A percentile compares a stretch with the other conserved stretches of the same genome.
phyloP scores from a whole-genome alignment of 1,139 yeast species.

The Sugiyamaella japonica region DNA sequence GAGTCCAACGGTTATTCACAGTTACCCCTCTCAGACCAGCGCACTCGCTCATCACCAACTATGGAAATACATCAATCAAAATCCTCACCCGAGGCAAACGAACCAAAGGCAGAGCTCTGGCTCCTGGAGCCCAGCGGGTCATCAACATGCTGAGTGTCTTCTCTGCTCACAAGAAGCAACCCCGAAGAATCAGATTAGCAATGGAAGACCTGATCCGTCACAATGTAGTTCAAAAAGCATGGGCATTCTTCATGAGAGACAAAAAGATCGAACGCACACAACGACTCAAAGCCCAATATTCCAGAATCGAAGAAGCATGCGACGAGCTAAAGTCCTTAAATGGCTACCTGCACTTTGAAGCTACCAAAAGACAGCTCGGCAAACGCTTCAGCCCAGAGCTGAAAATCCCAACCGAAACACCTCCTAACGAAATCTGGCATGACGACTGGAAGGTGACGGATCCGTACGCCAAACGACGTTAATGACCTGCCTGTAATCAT shows the following conservation, averaged over 20 bases:
- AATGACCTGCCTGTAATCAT: neutral
- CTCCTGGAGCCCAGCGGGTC: slow-evolving; percentile 65
- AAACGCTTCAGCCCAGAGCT: slow-evolving; percentile 54
- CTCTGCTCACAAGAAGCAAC: slow-evolving; percentile 86
- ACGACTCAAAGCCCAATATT: slow-evolving; percentile 62
- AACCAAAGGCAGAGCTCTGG: slow-evolving; percentile 46
- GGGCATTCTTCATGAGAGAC: slow-evolving; percentile 64
- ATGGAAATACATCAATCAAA: neutral
- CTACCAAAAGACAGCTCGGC: slow-evolving; percentile 52
- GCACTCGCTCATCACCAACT: neutral
- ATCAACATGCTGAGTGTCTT: slow-evolving; percentile 63
- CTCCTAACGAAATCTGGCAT: slow-evolving; percentile 85
- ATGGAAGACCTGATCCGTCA: slow-evolving; percentile 86
- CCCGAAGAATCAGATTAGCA: slow-evolving; percentile 71
- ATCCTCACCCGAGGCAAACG: slow-evolving; percentile 45
- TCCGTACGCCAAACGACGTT: slow-evolving; percentile 17
- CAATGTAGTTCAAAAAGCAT: slow-evolving; percentile 78
- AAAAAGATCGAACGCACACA: slow-evolving; percentile 43
- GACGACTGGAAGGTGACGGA: slow-evolving; percentile 52
- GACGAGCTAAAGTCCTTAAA: slow-evolving; percentile 58
- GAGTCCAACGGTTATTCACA: neutral
- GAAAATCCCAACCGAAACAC: slow-evolving; percentile 87
- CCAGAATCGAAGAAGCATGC: slow-evolving; percentile 70
- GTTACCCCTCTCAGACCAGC: neutral
- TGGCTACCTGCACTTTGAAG: slow-evolving; percentile 51